A percentile compares a stretch with the other conserved stretches of the same genome.
Conservation (phyloP, 1,284 basidiomycete species). For the Papiliotrema fonsecae region DNA sequence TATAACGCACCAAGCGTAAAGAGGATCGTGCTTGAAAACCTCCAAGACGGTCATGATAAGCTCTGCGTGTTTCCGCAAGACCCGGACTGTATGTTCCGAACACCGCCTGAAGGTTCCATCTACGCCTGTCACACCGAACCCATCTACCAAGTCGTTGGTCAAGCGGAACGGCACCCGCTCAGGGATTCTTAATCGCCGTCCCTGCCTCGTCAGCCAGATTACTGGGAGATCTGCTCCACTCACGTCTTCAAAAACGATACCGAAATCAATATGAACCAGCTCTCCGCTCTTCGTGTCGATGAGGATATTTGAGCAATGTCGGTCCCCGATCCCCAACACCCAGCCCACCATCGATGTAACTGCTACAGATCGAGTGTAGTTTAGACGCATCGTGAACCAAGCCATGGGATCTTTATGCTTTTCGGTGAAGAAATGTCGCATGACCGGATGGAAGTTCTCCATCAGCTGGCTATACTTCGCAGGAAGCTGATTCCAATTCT, state of each 20-base stretch:
- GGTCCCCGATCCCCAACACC: conserved; percentile 85
- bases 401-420: conserved; percentile 76
- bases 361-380: conserved; percentile 86
- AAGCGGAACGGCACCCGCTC: conserved; percentile 93
- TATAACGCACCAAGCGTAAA: conserved; percentile 75
- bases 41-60: conserved; percentile 92
- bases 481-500: conserved; percentile 43
- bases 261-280: conserved; percentile 90
- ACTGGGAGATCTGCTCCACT: conserved; percentile 17
- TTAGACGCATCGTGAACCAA: conserved; percentile 91
- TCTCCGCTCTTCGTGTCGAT: conserved; percentile 80
- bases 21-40: conserved; percentile 93
- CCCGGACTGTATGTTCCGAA: conserved; percentile 87
- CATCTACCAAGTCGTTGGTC: conserved; percentile 89
- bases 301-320: conserved; percentile 89
- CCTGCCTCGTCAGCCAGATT: conserved; percentile 52
- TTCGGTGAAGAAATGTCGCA: conserved; percentile 93
- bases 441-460: conserved; percentile 69
- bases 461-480: conserved; percentile 56
- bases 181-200: conserved; percentile 72
- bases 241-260: conserved; percentile 93
- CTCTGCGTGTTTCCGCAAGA: conserved; percentile 75
- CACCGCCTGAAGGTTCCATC: conserved; percentile 94
- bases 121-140: conserved; percentile 83
- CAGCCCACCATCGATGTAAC: conserved; percentile 93